A percentile compares a stretch with the other conserved stretches of the same genome.
Conservation (phyloP, 768 basidiomycete genomes). For the Tephrocybe sp. region DNA sequence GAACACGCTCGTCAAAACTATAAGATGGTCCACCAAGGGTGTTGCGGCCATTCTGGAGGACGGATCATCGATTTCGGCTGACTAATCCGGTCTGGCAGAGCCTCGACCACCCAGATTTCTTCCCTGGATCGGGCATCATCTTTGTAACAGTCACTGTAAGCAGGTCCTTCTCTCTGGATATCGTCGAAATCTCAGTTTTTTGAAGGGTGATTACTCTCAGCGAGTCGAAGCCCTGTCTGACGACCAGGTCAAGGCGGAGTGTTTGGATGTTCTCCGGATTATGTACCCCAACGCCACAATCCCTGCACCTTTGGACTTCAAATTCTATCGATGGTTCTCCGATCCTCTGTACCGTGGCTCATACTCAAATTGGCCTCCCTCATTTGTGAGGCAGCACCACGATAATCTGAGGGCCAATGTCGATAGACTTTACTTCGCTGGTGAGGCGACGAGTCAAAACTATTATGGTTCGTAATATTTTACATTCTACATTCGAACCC, state of each 20-base stretch:
- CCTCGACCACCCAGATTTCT: conserved; percentile 55
- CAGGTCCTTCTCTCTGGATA: background rate
- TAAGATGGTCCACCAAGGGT: conserved; percentile 44
- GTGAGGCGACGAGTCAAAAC: conserved; percentile 56
- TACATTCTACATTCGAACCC: background rate
- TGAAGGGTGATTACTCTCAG: conserved; percentile 61
- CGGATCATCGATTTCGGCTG: conserved; percentile 44
- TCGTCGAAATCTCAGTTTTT: background rate
- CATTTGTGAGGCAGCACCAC: conserved; percentile 51
- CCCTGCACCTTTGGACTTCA: conserved; percentile 56
- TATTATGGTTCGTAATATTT: conserved; percentile 53
- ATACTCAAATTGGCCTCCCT: conserved; percentile 70
- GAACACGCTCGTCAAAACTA: conserved; percentile 48
- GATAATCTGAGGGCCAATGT: conserved; percentile 57
- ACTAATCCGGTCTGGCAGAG: conserved; percentile 73
- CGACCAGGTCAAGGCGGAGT: conserved; percentile 46
- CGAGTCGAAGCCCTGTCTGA: conserved; percentile 55
- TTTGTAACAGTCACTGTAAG: conserved; percentile 51
- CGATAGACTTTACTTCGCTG: conserved; percentile 54
- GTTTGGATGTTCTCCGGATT: conserved; percentile 48
- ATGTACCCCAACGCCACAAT: conserved; percentile 60
- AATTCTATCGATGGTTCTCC: conserved; percentile 51
- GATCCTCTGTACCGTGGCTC: conserved; percentile 57
- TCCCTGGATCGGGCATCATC: conserved; percentile 60
- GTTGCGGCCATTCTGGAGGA: conserved; percentile 48